Conservation (phyloP, 345 rosid genomes). For the Gossypium longicalyx region DNA sequence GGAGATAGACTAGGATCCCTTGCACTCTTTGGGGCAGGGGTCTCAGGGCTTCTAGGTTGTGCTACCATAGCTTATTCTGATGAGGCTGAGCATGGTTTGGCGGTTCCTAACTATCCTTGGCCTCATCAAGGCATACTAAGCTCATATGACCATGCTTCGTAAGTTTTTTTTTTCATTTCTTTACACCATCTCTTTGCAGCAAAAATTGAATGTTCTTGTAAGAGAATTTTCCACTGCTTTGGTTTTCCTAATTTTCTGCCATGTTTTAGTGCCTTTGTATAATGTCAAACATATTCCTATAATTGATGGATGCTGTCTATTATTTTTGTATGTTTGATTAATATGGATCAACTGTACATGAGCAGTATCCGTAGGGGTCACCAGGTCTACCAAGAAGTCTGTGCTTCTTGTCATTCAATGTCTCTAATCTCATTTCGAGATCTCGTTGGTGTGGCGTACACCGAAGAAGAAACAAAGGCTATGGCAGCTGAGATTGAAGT, state of each 20-base stretch:
- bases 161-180: conserved; percentile 30
- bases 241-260: not conserved
- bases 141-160: conserved; percentile 99
- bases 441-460: conserved; percentile 94
- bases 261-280: not conserved
- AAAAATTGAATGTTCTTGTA: not conserved
- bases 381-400: conserved; percentile 93
- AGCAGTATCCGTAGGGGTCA: conserved; percentile 97
- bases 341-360: not conserved
- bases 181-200: not conserved
- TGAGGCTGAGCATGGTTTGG: conserved; percentile 97
- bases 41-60: conserved; percentile 76
- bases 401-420: conserved; percentile 99
- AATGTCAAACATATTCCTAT: not conserved
- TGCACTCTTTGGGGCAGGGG: conserved; percentile 83
- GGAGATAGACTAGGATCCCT: conserved; percentile 51
- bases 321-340: not conserved
- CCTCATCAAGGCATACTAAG: conserved; percentile 96
- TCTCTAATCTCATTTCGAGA: conserved; percentile 87
- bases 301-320: not conserved
- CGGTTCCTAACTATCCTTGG: conserved; percentile 87
- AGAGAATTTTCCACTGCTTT: not conserved
- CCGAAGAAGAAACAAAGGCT: conserved; percentile 95
- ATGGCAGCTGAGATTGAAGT: conserved; percentile 99
- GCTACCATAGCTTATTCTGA: conserved; percentile 79